phyloP scores from a whole-genome alignment of 306 rosid genomes.

The Delonix regia region DNA sequence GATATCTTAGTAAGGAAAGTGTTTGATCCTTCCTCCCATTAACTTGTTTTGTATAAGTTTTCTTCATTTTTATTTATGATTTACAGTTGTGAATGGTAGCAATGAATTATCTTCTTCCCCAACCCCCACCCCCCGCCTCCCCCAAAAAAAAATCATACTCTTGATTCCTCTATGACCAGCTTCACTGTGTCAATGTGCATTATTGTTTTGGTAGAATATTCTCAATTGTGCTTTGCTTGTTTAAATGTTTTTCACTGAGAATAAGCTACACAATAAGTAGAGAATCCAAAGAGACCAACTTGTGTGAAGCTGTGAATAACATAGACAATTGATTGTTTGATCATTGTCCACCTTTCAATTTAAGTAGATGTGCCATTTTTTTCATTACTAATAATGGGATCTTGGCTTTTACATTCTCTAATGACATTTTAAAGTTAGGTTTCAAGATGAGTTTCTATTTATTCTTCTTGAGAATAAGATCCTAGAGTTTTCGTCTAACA shows the following conservation, averaged over 20 bases:
- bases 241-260: not conserved
- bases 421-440: slow-evolving; percentile 1
- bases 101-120: slow-evolving; percentile 9
- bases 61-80: slow-evolving; percentile 12
- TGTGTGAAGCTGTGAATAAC: slow-evolving; percentile 1
- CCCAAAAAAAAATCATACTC: slow-evolving; percentile 20
- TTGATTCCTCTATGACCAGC: slow-evolving; percentile 3
- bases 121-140: too few species aligned
- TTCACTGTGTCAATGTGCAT: slow-evolving; percentile 23
- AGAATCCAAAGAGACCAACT: not conserved
- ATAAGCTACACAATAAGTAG: not conserved
- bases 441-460: slow-evolving; percentile 5
- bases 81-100: slow-evolving; percentile 18
- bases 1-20: not conserved
- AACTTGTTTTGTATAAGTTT: slow-evolving; percentile 14
- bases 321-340: not conserved
- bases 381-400: not conserved
- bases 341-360: not conserved
- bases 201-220: slow-evolving; percentile 19
- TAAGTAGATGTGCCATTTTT: not conserved
- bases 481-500: not conserved
- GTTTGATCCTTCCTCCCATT: slow-evolving; percentile 11
- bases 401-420: slow-evolving; percentile 13
- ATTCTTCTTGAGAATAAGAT: slow-evolving; percentile 8
- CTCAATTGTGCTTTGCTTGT: slow-evolving; percentile 10